Conservation (phyloP, 2,329 filamentous ascomycete genomes). For the Pestalotiopsis sp. region DNA sequence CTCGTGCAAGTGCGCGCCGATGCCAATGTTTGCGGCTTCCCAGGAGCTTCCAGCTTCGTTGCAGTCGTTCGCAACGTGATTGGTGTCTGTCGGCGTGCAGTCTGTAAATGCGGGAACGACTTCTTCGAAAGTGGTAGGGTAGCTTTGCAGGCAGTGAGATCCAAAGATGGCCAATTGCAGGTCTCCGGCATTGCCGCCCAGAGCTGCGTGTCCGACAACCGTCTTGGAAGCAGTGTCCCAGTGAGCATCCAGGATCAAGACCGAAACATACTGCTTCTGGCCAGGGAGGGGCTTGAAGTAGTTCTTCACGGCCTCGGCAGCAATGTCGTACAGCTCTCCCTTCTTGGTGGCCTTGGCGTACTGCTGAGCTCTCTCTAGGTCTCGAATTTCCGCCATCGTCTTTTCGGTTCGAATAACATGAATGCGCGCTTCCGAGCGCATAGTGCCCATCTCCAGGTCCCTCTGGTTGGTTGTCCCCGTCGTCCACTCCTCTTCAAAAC, state of each 20-base stretch:
- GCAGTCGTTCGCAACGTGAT: constrained; percentile 80
- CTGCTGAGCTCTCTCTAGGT: constrained; percentile 79
- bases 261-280: constrained; percentile 87
- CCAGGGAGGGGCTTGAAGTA: constrained; percentile 76
- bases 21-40: constrained; percentile 94
- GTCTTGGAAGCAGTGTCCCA: constrained; percentile 76
- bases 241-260: constrained; percentile 83
- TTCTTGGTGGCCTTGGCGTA: constrained; percentile 69
- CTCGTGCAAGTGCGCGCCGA: constrained; percentile 91
- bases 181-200: constrained; percentile 75
- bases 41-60: constrained; percentile 88
- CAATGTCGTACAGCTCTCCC: constrained; percentile 76
- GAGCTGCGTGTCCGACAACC: constrained; percentile 79
- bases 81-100: constrained; percentile 84
- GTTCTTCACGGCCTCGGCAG: constrained; percentile 73
- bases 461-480: constrained; percentile 77
- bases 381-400: constrained; percentile 81
- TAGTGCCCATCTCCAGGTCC: constrained; percentile 70
- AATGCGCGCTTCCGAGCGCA: constrained; percentile 89
- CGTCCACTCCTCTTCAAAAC: constrained; percentile 95
- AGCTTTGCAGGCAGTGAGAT: constrained; percentile 89
- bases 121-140: constrained; percentile 86
- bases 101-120: constrained; percentile 87
- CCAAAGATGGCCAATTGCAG: constrained; percentile 88
- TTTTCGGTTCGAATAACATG: constrained; percentile 83